phyloP scores from a whole-genome alignment of 2,329 filamentous ascomycete genomes.

The Diaporthe longicolla region DNA sequence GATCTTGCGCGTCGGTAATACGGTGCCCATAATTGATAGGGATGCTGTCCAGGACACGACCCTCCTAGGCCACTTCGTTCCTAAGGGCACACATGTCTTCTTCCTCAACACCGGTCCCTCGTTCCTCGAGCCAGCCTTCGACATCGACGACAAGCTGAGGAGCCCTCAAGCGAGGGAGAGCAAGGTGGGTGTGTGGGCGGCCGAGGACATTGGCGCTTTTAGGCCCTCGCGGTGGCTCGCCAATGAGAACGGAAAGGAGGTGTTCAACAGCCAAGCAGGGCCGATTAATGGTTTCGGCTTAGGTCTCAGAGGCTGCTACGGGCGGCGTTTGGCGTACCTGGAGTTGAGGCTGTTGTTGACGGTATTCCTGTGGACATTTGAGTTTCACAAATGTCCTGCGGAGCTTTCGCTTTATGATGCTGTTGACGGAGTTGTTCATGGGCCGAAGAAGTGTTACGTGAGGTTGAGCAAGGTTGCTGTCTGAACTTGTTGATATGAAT shows the following conservation, averaged over 20 bases:
- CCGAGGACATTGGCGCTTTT: constrained; percentile 30
- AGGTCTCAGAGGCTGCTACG: constrained; percentile 49
- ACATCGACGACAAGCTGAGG: constrained; percentile 31
- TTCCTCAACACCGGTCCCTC: constrained; percentile 54
- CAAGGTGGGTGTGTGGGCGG: constrained; percentile 23
- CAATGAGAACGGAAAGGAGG: constrained; percentile 9
- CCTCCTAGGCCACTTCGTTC: constrained; percentile 57
- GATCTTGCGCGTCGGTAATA: constrained; percentile 60
- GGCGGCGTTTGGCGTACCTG: constrained; percentile 48
- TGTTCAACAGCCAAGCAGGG: constrained; percentile 47
- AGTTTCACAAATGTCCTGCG: constrained; percentile 47
- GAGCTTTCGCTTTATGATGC: constrained; percentile 34
- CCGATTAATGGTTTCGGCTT: constrained; percentile 47
- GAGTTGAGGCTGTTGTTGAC: constrained; percentile 48
- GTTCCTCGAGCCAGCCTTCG: constrained; percentile 21
- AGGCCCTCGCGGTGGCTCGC: constrained; percentile 39
- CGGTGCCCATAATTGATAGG: constrained; percentile 62
- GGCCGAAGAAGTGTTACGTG: constrained; percentile 36
- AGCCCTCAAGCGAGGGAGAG: constrained; percentile 24
- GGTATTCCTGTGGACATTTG: constrained; percentile 50
- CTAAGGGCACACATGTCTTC: constrained; percentile 59
- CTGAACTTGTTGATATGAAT: background rate
- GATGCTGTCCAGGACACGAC: constrained; percentile 56
- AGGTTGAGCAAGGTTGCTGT: constrained; percentile 16
- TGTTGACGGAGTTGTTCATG: constrained; percentile 36